Evolutionary conservation across 495 filamentous ascomycete genomes (phyloP), one percentile per base, ranked within the genome.

Genomic region (Penicillium tannophilum): DNA sequence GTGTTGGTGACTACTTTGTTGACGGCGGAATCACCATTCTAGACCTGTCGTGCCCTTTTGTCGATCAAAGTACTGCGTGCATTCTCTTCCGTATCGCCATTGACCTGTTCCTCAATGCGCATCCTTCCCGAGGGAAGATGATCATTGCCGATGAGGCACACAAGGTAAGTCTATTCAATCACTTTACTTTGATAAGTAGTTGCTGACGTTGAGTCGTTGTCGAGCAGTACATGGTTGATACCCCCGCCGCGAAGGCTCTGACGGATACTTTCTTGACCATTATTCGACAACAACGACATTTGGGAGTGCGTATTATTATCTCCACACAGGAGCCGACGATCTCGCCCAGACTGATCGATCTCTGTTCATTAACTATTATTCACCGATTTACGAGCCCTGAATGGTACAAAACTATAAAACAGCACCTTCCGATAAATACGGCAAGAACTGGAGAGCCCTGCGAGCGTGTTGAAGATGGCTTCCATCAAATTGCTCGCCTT

Each of bases 271-370:
- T 93, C 4, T 75, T 93, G 0, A 78, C 79, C 0, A 78, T 79
- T 0, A 88, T 93, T 63, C 80, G 90, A 4, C 78, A 84, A 43
- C 88, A 93, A 63, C 86, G 90, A 9, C 90, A 93, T 65, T 68
- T 86, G 0, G 89, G 77, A 4, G 76, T 82, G 0, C 80, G 89
- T 1, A 74, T 92, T 14, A 56, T 93, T 39, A 86, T 93, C 31
- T 84, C 90, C 0, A 93, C 90, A 0, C 89, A 94, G 63, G 90
- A 93, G 60, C 90, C 90, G 0, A 92, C 89, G 0, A 84, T 93
- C 42, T 88, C 87, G 0, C 82, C 84, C 0, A 71, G 74, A 24
- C 80, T 93, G 2, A 75, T 93, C 0, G 88, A 88, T 57, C 78
- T 93, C 7, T 90, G 84, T 67, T 87, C 82, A n/a, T 74, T 88